Base-by-base conservation (phyloP, 345 rosid species). In the Schrenkiella parvula region DNA sequence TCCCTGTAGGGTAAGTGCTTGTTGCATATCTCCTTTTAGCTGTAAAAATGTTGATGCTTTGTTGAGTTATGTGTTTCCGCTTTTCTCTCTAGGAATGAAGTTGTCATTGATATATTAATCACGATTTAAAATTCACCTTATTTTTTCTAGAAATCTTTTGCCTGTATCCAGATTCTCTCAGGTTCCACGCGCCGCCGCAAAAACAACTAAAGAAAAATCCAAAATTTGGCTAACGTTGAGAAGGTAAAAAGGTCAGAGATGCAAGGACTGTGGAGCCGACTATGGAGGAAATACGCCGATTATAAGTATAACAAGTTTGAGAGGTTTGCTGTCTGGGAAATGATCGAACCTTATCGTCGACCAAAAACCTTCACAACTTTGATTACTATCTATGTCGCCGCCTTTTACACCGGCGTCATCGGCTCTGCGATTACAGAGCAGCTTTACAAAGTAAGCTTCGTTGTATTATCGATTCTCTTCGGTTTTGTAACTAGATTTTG, bases 381-480 rank as follows among this genome's bases (percentile, higher is more conserved):
- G 1, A 79, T 88, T 62, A 77, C 87, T 8, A 78, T 87, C 81
- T 91, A 89, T 47, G 62, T 81, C 2, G 81, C 92, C 25, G 99
- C 95, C 64, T 95, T 95, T 76, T 95, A 95, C 83, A 91, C 99
- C 3, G 96, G 96, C 3, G 98, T 95, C 23, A 26, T 87, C 15
- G 95, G 88, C 7, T 82, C 97, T 15, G 96, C 97, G 59, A 52
- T 89, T 72, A 87, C 91, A 1, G 99, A 95, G 82, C 99, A 95
- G 71, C 84, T 86, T 61, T 82, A 95, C 85, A 88, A 95, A 85
- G 96, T 90, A 5, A 41, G 18, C 22, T 37, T 54, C 51, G 18
- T 43, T 35, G 0, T 23, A 4, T 22, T 22, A 29, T 60, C 32
- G 32, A 50, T 51, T n/a, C 1, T 10, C 11, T 12, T 4, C 10